Conservation (phyloP, 2,329 filamentous ascomycete species). For the Hypoxylon sp. region DNA sequence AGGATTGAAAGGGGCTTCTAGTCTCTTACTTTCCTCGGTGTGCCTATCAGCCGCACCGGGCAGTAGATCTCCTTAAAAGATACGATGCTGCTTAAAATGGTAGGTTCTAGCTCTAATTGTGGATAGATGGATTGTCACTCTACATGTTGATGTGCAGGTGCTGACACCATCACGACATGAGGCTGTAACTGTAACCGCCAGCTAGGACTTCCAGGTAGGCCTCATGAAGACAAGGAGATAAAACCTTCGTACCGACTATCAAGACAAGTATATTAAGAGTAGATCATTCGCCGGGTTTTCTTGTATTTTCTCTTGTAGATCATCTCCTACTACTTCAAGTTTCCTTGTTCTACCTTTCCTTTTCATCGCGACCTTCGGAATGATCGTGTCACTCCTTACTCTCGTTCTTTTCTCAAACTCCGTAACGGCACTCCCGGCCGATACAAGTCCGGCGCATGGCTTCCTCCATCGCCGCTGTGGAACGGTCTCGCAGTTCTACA, state of each 20-base stretch:
- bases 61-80: background rate
- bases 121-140: background rate
- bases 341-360: background rate
- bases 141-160: background rate
- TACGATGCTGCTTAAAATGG: background rate
- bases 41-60: constrained; percentile 2
- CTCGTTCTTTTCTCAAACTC: constrained; percentile 11
- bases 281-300: background rate
- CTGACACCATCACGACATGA: constrained; percentile 7
- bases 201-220: background rate
- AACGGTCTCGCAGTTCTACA: constrained; percentile 12
- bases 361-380: background rate
- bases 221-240: background rate
- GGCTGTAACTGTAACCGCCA: constrained; percentile 1
- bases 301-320: background rate
- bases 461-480: constrained; percentile 5
- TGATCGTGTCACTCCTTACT: constrained; percentile 9
- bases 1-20: constrained; percentile 11
- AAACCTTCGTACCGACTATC: background rate
- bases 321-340: background rate
- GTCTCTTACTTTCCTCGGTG: background rate
- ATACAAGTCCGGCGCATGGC: background rate
- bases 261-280: constrained; percentile 5
- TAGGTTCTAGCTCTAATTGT: background rate
- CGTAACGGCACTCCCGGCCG: constrained; percentile 1